A percentile compares a stretch with the other conserved stretches of the same genome.
phyloP scores from a whole-genome alignment of 805 yeast genomes.

The Candida nanaspora region DNA sequence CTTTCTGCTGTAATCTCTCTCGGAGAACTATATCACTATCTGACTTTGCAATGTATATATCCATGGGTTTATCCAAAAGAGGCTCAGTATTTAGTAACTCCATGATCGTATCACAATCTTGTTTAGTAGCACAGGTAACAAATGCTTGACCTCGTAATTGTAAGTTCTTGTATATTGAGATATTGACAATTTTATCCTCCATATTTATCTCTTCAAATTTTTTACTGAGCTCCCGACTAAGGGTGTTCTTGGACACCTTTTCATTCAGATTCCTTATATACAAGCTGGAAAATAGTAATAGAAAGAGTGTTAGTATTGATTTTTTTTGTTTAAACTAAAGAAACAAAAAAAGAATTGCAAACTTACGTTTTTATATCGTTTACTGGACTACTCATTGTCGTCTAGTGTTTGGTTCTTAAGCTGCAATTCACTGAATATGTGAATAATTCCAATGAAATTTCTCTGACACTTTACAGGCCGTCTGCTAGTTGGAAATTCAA shows the following conservation, averaged over 20 bases:
- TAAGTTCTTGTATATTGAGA: constrained; percentile 55
- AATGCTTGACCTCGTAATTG: constrained; percentile 80
- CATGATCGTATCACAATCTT: constrained; percentile 39
- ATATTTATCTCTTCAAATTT: constrained; percentile 44
- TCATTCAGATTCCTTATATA: constrained; percentile 73
- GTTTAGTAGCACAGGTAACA: constrained; percentile 41
- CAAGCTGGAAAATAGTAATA: constrained; percentile 16
- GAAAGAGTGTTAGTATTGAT: not conserved
- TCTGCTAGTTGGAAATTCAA: too few species aligned
- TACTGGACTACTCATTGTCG: too few species aligned
- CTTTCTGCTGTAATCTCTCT: constrained; percentile 3
- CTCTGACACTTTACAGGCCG: too few species aligned
- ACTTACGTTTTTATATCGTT: not conserved
- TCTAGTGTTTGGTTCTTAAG: too few species aligned
- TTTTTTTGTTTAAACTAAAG: too few species aligned
- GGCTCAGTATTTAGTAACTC: constrained; percentile 32
- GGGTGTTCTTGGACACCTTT: constrained; percentile 44
- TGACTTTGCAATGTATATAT: constrained; percentile 34
- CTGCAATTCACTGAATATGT: too few species aligned
- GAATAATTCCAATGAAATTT: too few species aligned
- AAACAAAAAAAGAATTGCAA: not conserved
- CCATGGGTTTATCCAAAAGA: constrained; percentile 42
- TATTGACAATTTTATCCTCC: constrained; percentile 22
- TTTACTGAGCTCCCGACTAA: constrained; percentile 35
- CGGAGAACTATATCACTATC: constrained; percentile 34